A percentile compares a stretch with the other conserved stretches of the same genome.
Evolutionary conservation across 495 filamentous ascomycete genomes (phyloP).

Genomic region (Penicillium goetzii): DNA sequence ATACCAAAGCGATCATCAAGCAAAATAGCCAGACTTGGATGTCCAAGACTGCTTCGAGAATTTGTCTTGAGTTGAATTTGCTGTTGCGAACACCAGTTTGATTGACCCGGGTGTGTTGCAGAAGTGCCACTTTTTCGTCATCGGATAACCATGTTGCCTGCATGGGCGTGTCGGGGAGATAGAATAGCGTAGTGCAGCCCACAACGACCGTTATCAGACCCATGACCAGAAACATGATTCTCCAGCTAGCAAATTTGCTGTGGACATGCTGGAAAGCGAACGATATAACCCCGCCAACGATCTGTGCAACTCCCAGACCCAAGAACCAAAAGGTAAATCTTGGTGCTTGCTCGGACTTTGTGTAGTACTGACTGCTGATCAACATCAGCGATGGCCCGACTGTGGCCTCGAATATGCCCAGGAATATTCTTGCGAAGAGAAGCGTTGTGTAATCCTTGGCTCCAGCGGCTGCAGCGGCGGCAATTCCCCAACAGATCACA

Average conservation of each 20-base stretch:
- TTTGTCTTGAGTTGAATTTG: background rate
- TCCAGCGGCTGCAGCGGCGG: background rate
- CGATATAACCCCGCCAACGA: background rate
- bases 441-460: background rate
- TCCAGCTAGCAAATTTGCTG: background rate
- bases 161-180: background rate
- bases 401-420: background rate
- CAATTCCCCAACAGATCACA: background rate
- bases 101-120: background rate
- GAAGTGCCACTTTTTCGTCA: background rate
- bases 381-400: background rate
- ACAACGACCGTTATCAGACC: background rate
- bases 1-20: background rate
- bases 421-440: background rate
- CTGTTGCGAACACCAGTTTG: background rate
- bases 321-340: background rate
- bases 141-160: background rate
- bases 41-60: conserved; percentile 1
- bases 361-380: background rate
- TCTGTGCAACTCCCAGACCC: background rate
- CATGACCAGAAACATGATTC: background rate
- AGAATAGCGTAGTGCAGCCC: background rate
- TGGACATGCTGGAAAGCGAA: background rate
- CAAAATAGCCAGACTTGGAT: conserved; percentile 2
- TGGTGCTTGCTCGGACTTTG: background rate